Evolutionary conservation across 164 flowering plant species (phyloP).

Genomic region (Annona squamosa): DNA sequence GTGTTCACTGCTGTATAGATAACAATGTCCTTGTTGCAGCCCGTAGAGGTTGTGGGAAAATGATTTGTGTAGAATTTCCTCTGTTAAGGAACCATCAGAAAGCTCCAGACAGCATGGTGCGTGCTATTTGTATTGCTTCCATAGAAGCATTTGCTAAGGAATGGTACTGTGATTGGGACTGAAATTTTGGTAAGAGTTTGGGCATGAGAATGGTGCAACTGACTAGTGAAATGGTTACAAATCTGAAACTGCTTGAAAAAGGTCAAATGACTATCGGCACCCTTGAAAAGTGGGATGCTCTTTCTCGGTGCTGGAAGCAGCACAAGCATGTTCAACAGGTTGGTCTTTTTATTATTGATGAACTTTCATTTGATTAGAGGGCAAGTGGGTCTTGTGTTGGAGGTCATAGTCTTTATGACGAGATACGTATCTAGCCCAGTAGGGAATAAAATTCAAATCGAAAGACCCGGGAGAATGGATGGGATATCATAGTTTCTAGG

Average conservation of each 20-base stretch:
- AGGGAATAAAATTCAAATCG: too few relatives aligned
- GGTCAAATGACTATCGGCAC: slow-evolving; percentile 84
- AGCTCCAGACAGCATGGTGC: slow-evolving; percentile 57
- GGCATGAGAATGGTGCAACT: slow-evolving; percentile 76
- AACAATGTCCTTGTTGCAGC: slow-evolving; percentile 99
- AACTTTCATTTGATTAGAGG: slow-evolving; percentile 94
- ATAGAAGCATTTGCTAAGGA: slow-evolving; percentile 91
- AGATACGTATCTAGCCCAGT: too few relatives aligned
- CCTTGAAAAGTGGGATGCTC: slow-evolving; percentile 97
- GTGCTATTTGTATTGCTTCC: slow-evolving; percentile 90
- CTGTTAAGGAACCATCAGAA: slow-evolving; percentile 80
- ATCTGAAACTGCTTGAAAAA: slow-evolving; percentile 78
- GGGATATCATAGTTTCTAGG: slow-evolving; percentile 85
- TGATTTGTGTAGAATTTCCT: slow-evolving; percentile 96
- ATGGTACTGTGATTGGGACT: slow-evolving; percentile 75
- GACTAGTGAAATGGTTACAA: slow-evolving; percentile 78
- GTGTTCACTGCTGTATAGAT: slow-evolving; percentile 86
- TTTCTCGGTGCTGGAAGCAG: slow-evolving; percentile 94
- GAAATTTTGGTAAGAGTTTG: slow-evolving; percentile 76
- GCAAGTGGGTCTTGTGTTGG: slow-evolving; percentile 83
- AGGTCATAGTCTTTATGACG: slow-evolving; percentile 93
- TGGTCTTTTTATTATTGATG: slow-evolving; percentile 86
- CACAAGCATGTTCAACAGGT: slow-evolving; percentile 83
- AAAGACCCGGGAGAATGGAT: too few relatives aligned
- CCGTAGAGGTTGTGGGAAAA: slow-evolving; percentile 97